Base-by-base conservation (phyloP, 805 yeast genomes). In the Monosporozyma servazzii region DNA sequence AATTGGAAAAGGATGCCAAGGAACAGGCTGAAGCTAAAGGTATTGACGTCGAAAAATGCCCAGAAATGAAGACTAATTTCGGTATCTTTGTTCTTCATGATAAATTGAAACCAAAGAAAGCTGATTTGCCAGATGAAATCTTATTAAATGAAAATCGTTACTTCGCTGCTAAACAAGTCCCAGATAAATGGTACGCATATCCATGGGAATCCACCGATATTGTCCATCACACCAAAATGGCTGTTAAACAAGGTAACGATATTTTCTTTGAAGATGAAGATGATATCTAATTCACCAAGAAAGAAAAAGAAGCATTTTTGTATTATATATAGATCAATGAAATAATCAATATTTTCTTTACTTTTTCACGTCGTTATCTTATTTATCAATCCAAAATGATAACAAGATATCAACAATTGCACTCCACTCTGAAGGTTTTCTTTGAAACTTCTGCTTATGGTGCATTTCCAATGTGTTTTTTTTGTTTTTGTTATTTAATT, bases 131-230 rank as follows among this genome's bases (percentile, higher is more conserved):
- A 1, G 75, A 73, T 18, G 82, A 79, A 42, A 76, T 86, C 59
- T 71, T 79, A 71, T 71, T 78, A 43, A 74, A 78, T 48, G 80
- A 78, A 48, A 75, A 76, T 55, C 66, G 69, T 55, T 86, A 86
- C 68, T 79, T 83, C 58, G 89, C 85, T 50, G 89, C 88, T 18
- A 78, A 84, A 69, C 73, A 79, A 40, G 86, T 85, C 45, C 89
- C 86, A 36, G 93, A 86, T 62, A 75, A 75, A 52, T 86, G 95
- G 95, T 85, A 83, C 57, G 90, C 93, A 21, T 86, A 86, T 62
- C 95, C 95, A 45, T 86, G 95, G 95, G 93, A 86, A 66, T 77
- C 85, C 18, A 75, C 77, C 51, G 90, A 86, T 66, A 85, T 86
- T 61, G 88, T 82, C 23, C 73, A 71, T 65, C 93, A 86, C 59